phyloP scores from a whole-genome alignment of 352 stramenopile species.

The Globisporangium paroecandrum region DNA sequence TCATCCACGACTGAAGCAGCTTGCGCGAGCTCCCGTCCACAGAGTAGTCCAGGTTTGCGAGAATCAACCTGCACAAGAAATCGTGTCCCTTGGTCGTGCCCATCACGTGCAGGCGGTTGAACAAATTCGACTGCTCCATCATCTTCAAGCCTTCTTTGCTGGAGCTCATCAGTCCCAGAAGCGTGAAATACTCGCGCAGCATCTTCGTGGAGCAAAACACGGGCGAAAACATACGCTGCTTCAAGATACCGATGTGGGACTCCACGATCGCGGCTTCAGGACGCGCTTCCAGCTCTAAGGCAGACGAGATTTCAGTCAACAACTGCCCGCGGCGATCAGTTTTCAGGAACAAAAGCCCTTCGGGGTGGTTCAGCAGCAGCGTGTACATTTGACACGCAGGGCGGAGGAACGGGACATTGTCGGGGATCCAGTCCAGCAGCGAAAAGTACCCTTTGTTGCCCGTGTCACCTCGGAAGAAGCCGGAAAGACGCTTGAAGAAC shows the following conservation, averaged over 20 bases:
- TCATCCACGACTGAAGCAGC: constrained; percentile 87
- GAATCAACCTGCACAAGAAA: constrained; percentile 85
- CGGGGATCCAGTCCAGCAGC: constrained; percentile 86
- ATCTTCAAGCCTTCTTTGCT: constrained; percentile 88
- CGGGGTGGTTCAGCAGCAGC: constrained; percentile 80
- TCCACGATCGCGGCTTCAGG: constrained; percentile 86
- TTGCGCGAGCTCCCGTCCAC: constrained; percentile 85
- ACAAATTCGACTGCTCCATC: constrained; percentile 91
- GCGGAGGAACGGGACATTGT: constrained; percentile 84
- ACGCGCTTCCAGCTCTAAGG: constrained; percentile 77
- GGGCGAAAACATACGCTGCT: constrained; percentile 85
- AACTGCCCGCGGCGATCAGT: constrained; percentile 82
- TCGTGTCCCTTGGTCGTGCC: constrained; percentile 85
- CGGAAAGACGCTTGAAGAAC: constrained; percentile 88
- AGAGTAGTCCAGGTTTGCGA: constrained; percentile 87
- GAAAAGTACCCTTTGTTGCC: constrained; percentile 90
- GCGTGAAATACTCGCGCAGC: constrained; percentile 88
- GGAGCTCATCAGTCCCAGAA: constrained; percentile 86
- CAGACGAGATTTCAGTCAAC: constrained; percentile 82
- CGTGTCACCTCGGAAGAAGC: constrained; percentile 88
- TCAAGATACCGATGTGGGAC: constrained; percentile 84
- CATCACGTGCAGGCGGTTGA: constrained; percentile 84
- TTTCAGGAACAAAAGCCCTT: constrained; percentile 85
- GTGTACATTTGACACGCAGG: constrained; percentile 90
- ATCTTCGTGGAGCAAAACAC: constrained; percentile 83